phyloP scores from a whole-genome alignment of 345 rosid species.

The Linum tenue region DNA sequence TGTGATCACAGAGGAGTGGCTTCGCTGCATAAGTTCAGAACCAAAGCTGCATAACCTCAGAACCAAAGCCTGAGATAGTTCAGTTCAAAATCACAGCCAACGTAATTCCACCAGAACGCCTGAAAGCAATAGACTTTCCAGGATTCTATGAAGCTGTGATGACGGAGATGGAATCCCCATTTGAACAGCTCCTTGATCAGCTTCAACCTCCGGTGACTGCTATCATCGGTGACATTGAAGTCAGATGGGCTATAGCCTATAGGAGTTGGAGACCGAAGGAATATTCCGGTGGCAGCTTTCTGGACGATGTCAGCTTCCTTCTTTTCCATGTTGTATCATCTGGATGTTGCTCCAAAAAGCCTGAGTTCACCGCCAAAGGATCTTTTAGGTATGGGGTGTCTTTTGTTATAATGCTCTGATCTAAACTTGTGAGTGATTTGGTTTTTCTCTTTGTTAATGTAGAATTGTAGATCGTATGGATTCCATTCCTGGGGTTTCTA shows the following conservation, averaged over 20 bases:
- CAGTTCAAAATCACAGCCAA: conserved; percentile 12
- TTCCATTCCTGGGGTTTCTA: conserved; percentile 9
- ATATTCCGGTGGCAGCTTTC: conserved; percentile 13
- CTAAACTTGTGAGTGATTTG: not conserved
- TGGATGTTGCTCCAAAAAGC: not conserved
- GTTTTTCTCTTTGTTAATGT: too few relatives aligned
- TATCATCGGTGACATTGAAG: conserved; percentile 4
- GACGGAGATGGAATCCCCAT: conserved; percentile 19
- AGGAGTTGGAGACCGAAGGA: conserved; percentile 6
- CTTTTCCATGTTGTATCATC: conserved; percentile 4
- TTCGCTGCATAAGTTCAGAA: conserved; percentile 9
- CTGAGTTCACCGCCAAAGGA: not conserved
- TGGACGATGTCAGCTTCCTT: conserved; percentile 11
- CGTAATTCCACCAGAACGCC: conserved; percentile 7
- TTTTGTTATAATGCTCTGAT: too few relatives aligned
- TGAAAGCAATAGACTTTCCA: conserved; percentile 10
- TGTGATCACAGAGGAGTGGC: conserved; percentile 18
- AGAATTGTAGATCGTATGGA: not conserved
- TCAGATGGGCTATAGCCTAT: not conserved
- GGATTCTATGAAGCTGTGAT: conserved; percentile 17
- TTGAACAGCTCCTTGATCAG: conserved; percentile 10
- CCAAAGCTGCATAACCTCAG: conserved; percentile 10
- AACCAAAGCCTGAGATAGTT: conserved; percentile 7
- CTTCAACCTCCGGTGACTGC: conserved; percentile 8
- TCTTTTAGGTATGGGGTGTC: not conserved